These are phyloP conservation scores for Gonapodya sp. DNA, from an alignment of 192 early-diverging fungal genomes.

Conservation along the genomic window DNA sequence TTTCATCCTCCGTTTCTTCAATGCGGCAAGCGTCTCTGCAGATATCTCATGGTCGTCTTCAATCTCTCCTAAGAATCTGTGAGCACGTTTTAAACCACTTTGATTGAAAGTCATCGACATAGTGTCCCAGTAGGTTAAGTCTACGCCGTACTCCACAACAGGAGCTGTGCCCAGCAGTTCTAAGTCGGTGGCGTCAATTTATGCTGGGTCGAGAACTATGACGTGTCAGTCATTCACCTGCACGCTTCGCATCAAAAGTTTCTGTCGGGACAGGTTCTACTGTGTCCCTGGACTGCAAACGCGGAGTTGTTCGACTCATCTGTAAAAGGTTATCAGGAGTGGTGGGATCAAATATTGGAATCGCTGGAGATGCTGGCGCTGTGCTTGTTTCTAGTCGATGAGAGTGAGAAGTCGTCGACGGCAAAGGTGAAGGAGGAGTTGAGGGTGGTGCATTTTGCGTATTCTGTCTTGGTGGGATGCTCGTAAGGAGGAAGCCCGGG, in stretches of 20 bases:
- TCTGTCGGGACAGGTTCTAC: neutral
- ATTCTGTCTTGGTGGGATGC: too few species aligned
- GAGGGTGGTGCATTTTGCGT: neutral
- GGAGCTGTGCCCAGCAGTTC: neutral
- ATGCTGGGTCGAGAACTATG: neutral
- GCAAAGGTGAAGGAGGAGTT: neutral
- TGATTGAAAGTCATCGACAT: neutral
- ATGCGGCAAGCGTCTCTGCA: neutral
- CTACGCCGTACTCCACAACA: neutral
- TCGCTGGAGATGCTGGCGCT: neutral
- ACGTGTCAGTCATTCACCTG: neutral
- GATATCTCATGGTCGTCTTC: neutral
- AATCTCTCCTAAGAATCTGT: slow-evolving; percentile 2
- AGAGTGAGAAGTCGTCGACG: neutral
- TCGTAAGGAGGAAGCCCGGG: neutral
- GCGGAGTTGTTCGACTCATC: too few species aligned
- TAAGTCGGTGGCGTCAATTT: too few species aligned
- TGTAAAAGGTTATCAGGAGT: neutral
- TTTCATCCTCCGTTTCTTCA: neutral
- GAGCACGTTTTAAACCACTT: neutral
- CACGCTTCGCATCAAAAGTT: neutral
- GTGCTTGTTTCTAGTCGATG: neutral
- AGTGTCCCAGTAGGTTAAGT: neutral
- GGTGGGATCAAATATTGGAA: neutral
- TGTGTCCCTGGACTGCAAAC: neutral